phyloP scores from a whole-genome alignment of 2,329 filamentous ascomycete genomes.

The Dichotomopilus funicola region DNA sequence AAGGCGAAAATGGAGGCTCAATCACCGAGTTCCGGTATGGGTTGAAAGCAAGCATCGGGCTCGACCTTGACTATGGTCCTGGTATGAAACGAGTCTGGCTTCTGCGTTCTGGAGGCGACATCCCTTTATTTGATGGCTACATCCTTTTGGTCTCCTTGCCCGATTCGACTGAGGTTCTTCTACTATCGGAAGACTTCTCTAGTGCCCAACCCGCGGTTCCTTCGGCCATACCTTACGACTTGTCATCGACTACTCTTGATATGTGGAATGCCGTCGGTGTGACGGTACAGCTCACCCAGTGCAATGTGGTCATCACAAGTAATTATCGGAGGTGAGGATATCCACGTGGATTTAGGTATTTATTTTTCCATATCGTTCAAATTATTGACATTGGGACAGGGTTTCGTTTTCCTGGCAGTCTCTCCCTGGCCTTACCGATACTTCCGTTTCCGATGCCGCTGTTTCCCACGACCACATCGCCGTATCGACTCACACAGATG shows the following conservation, averaged over 20 bases:
- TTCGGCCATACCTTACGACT: constrained; percentile 43
- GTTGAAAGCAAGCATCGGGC: constrained; percentile 59
- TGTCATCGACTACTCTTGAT: constrained; percentile 46
- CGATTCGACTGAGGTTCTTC: constrained; percentile 41
- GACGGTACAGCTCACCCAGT: constrained; percentile 51
- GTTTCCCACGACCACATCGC: constrained; percentile 35
- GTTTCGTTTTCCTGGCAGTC: constrained; percentile 6
- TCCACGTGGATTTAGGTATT: not conserved
- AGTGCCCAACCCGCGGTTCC: constrained; percentile 38
- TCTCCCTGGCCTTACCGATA: constrained; percentile 6
- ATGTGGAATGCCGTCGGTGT: constrained; percentile 32
- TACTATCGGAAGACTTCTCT: constrained; percentile 42
- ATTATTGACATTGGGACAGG: constrained; percentile 10
- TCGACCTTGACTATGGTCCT: constrained; percentile 46
- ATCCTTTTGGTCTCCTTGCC: constrained; percentile 44
- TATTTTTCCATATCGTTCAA: too few species aligned
- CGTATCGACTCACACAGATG: constrained; percentile 35
- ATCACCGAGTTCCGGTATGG: constrained; percentile 65
- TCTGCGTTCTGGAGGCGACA: constrained; percentile 30
- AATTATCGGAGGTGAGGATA: constrained; percentile 29
- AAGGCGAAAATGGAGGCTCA: constrained; percentile 54
- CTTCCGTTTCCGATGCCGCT: constrained; percentile 37
- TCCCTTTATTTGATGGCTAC: constrained; percentile 24
- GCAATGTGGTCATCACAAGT: constrained; percentile 35
- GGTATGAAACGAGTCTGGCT: constrained; percentile 49